Conservation (phyloP, 805 yeast species). For the Cyberlindnera mississippiensis region DNA sequence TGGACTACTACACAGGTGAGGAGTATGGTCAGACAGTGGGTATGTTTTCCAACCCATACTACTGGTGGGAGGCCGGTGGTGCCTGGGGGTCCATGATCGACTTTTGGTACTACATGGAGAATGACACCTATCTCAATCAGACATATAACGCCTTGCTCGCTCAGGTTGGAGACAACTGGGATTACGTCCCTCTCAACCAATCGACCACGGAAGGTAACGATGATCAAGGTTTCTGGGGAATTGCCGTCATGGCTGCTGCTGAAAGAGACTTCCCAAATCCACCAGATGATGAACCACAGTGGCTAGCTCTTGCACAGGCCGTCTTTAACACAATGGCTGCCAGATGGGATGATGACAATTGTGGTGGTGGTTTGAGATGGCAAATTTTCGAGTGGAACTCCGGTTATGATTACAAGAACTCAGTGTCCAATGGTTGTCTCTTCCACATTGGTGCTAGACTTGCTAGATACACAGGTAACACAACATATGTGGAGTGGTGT, state of each 20-base stretch:
- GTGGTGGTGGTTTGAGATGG: conserved; percentile 87
- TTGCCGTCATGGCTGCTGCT: conserved; percentile 79
- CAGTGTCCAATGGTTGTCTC: conserved; percentile 82
- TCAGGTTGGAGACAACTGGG: conserved; percentile 61
- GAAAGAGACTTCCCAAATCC: conserved; percentile 82
- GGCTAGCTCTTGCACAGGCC: conserved; percentile 81
- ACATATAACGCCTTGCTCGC: conserved; percentile 55
- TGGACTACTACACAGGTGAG: conserved; percentile 69
- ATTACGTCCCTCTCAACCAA: conserved; percentile 79
- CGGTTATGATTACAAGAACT: conserved; percentile 82
- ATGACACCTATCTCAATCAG: conserved; percentile 54
- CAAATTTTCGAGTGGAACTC: conserved; percentile 86
- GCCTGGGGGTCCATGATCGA: conserved; percentile 59
- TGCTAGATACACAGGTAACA: conserved; percentile 73
- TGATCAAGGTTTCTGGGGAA: conserved; percentile 93
- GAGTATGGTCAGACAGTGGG: conserved; percentile 67
- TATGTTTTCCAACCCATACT: conserved; percentile 68
- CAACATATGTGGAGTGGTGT: conserved; percentile 69
- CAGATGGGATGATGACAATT: conserved; percentile 65
- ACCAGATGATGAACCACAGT: conserved; percentile 50
- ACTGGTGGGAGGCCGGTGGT: conserved; percentile 94
- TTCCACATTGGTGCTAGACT: conserved; percentile 80
- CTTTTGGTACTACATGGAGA: conserved; percentile 61
- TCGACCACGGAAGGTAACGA: conserved; percentile 86
- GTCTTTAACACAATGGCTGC: conserved; percentile 79